Evolutionary conservation across 345 rosid genomes (phyloP), one percentile per base, ranked within the genome.

Genomic region (Citrus glauca): DNA sequence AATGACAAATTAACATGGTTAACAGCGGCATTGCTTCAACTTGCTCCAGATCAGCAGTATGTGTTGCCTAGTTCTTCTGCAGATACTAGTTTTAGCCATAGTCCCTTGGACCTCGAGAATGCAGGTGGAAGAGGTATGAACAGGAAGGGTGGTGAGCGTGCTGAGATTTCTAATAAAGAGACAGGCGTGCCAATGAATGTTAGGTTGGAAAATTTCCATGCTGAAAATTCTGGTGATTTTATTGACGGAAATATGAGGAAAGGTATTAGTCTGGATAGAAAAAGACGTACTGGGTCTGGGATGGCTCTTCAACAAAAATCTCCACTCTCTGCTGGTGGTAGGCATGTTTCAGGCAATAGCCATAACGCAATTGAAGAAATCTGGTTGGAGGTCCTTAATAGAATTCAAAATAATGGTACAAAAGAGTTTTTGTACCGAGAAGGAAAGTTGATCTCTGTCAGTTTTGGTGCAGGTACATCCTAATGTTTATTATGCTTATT

Each of bases 1-100:
- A 94, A 85, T 75, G 99, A 97, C 85, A 97, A 93, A 85, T 69
- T 88, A 83, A 97, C 98, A 8, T 97, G 99, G 99, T 88, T 97
- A 71, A 97, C 98, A 7, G 99, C 98, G 71, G 96, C 99, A 76
- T 79, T 97, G 86, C 97, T 97, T 72, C 99, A 94, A 69, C 97
- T 97, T 78, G 99, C 98, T 84, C 99, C 98, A 48, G 99, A 97
- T 84, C 97, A 91, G 76, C 98, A 90, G 75, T 91, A 94, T 79
- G 74, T 90, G 81, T 77, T 90, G 37, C 92, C 92, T 55, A 82
- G 77, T 80, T 89, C 91, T 27, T 90, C 98, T 20, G 83, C 91
- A 33, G 93, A 88, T 74, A 79, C 89, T 61, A 90, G 97, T 85
- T 87, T 90, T 59, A 86, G 84, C 79, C 91, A 84, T 63, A 91